Base-by-base conservation (phyloP, 345 rosid species). In the Rhizophora mangle region DNA sequence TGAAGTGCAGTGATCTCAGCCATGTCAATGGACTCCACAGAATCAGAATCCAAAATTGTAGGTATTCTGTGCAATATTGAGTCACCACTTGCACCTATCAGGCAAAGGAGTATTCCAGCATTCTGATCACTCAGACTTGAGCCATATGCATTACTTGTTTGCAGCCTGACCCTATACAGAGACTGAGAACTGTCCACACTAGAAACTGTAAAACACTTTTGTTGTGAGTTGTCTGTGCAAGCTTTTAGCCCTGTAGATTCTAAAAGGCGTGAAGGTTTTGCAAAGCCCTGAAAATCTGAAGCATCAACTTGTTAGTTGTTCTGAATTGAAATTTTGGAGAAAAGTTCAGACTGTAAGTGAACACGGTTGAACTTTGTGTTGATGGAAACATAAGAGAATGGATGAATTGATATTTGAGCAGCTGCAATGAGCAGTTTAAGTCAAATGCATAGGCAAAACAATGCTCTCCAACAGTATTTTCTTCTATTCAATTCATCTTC, bases 261-360 rank as follows among this genome's bases (percentile, higher is more conserved):
- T 62, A 88, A 51, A 53, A 93, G 89, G 32, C 87, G 87, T 15
- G 74, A 78, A 61, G 97, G 96, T 78, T 75, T 85, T 62, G 88
- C 91, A 76, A 81, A 89, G n/a, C 76, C 87, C 85, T 85, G 89
- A 72, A 85, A 93, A 81, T 91, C 97, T 91, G 80, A 74, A 77
- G 43, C 29, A 64, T 60, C 70, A n/a, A 13, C 67, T 69, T 46
- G 59, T 30, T 39, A 62, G 21, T 57, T 64, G 36, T 29, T 52
- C 36, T 37, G 36, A 34, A 60, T 64, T 34, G 32, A 27, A 32
- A 32, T 7, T 68, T 16, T 2, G 54, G 52, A 30, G 65, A 8
- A 24, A 15, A 75, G 27, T 68, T 58, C 68, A 72, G 29, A 65
- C 20, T 46, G 34, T 19, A 8, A 15, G 59, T 20, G 37, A 53